Evolutionary conservation across 2,329 filamentous ascomycete genomes (phyloP), one percentile per base, ranked within the genome.

Genomic region (Didymellaceae sp.): DNA sequence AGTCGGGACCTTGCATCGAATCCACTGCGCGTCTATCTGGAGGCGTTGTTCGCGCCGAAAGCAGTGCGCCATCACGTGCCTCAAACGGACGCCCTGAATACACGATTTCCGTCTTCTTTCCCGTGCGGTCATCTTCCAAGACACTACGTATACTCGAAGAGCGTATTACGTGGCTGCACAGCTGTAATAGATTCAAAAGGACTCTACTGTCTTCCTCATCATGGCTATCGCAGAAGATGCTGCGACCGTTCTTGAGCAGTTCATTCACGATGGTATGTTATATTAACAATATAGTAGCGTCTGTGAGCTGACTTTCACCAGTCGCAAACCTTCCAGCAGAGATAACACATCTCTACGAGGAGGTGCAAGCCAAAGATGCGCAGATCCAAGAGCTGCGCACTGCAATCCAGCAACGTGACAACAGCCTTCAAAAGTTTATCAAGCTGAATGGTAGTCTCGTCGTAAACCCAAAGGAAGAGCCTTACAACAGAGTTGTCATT

Each of bases 311-410:
- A 70, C 37, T 9, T 6, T 17, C 2, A 9, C 5, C 54, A 80
- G 87, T 88, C 16, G 86, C 88, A 63, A 94, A 94, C 66, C 80
- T 93, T 21, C 89, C 89, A 55, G 88, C 90, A 57, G 90, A 94
- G 74, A 86, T 94, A 52, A 86, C 87, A 16, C 91, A 92, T 75
- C 81, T 93, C 55, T 87, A 92, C 66, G 89, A 92, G 68, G 90
- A 94, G 74, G 89, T 93, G 57, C 80, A 86, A 66, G 87, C 89
- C 69, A 93, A 92, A 72, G 90, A 95, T 70, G 81, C 83, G 40
- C 80, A 85, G 58, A 88, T 90, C 60, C 79, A 84, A 66, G 86
- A 90, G 38, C 86, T 87, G 68, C 78, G 86, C 51, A 81, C 84
- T 54, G 81, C 83, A 57, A 90, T 92, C 66, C 82, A 85, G 31